Evolutionary conservation across 2,329 filamentous ascomycete species (phyloP).

Genomic region (Penicillium freii): DNA sequence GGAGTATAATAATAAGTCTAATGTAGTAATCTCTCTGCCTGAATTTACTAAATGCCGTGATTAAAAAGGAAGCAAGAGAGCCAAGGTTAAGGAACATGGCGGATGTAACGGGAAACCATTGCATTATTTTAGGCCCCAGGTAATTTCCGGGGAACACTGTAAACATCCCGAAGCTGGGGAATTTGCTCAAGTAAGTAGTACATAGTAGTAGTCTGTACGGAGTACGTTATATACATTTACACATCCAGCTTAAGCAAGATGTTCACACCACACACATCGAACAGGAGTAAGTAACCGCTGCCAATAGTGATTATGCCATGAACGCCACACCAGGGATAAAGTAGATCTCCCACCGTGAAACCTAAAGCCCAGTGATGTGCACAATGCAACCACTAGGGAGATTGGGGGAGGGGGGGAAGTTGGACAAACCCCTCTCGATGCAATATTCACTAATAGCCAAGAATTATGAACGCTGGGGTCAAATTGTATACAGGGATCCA

Average conservation of each 20-base stretch:
- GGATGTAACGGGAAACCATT: constrained; percentile 4
- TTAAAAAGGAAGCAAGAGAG: background rate
- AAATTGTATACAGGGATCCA: constrained; percentile 5
- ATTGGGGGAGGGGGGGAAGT: background rate
- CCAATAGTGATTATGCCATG: constrained; percentile 19
- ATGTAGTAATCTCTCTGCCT: background rate
- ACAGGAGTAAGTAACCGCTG: background rate
- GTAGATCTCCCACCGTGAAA: constrained; percentile 22
- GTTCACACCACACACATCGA: background rate
- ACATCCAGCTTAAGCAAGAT: background rate
- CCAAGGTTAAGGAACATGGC: background rate
- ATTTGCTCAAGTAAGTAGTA: background rate
- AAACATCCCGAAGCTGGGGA: background rate
- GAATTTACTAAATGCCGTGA: background rate
- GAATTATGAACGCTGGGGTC: constrained; percentile 1
- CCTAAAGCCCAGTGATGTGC: constrained; percentile 19
- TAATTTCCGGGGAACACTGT: constrained; percentile 6
- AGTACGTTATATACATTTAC: background rate
- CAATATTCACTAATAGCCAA: background rate
- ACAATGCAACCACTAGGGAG: constrained; percentile 15
- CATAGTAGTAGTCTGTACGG: background rate
- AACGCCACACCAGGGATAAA: constrained; percentile 13
- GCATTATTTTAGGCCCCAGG: background rate
- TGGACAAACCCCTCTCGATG: constrained; percentile 2
- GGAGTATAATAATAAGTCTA: background rate